Conservation (phyloP, 768 basidiomycete species). For the Xerocomus spinulosus region DNA sequence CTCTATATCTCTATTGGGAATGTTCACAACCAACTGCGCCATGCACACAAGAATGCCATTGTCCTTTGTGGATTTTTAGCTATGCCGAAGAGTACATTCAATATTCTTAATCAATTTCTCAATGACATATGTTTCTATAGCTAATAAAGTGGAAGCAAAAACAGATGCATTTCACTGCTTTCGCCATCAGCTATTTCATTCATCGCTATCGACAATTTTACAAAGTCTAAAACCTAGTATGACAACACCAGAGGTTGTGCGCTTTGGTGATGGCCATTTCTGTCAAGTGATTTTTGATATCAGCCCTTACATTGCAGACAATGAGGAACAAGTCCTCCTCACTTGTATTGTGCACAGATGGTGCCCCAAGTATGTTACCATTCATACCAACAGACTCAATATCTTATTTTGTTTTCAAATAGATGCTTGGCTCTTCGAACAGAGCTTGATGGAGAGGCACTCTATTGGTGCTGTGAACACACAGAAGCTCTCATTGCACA, state of each 20-base stretch:
- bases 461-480: too few relatives aligned
- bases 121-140: constrained; percentile 1
- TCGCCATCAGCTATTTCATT: constrained; percentile 29
- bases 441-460: too few relatives aligned
- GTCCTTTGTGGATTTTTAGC: constrained; percentile 22
- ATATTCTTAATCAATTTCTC: not conserved
- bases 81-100: constrained; percentile 30
- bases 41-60: constrained; percentile 4
- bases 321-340: too few relatives aligned
- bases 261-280: too few relatives aligned
- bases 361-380: too few relatives aligned
- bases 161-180: constrained; percentile 25
- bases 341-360: too few relatives aligned
- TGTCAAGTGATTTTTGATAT: too few relatives aligned
- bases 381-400: too few relatives aligned
- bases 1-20: constrained; percentile 15
- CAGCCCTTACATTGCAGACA: too few relatives aligned
- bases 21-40: constrained; percentile 5
- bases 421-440: too few relatives aligned
- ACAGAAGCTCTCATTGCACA: too few relatives aligned
- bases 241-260: constrained; percentile 23
- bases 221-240: constrained; percentile 23
- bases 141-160: constrained; percentile 6
- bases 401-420: too few relatives aligned
- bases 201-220: constrained; percentile 20